Conservation (phyloP, 2,329 filamentous ascomycete species). For the Plenodomus lindquistii region DNA sequence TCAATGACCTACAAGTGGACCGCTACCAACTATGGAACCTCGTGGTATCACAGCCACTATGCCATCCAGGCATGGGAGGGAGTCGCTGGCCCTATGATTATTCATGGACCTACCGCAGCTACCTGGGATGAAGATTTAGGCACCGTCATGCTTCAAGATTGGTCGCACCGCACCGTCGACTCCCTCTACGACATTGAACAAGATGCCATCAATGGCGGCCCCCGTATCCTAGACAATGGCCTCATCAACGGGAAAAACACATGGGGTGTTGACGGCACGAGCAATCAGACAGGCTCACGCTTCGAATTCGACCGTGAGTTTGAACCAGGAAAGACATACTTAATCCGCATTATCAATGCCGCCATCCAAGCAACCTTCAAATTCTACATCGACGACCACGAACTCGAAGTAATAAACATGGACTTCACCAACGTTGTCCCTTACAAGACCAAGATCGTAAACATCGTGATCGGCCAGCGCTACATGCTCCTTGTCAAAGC, state of each 20-base stretch:
- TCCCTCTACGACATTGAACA: slow-evolving; percentile 28
- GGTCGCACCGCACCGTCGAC: slow-evolving; percentile 43
- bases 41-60: slow-evolving; percentile 70
- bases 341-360: slow-evolving; percentile 66
- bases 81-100: slow-evolving; percentile 44
- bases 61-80: slow-evolving; percentile 48
- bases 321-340: slow-evolving; percentile 60
- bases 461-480: slow-evolving; percentile 69
- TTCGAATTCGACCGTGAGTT: slow-evolving; percentile 39
- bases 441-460: slow-evolving; percentile 51
- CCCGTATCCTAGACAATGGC: slow-evolving; percentile 39
- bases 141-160: slow-evolving; percentile 45
- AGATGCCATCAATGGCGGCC: slow-evolving; percentile 5
- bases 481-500: slow-evolving; percentile 68
- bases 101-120: slow-evolving; percentile 41
- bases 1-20: slow-evolving; percentile 71
- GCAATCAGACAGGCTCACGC: slow-evolving; percentile 26
- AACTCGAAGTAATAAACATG: slow-evolving; percentile 44
- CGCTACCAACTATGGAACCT: slow-evolving; percentile 55
- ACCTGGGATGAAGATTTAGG: slow-evolving; percentile 47
- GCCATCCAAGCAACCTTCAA: slow-evolving; percentile 48
- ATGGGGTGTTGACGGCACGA: slow-evolving; percentile 24
- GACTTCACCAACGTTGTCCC: slow-evolving; percentile 57
- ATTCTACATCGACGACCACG: slow-evolving; percentile 49
- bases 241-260: slow-evolving; percentile 50